A percentile compares a stretch with the other conserved stretches of the same genome.
Evolutionary conservation across 805 yeast species (phyloP).

Genomic region (Cyberlindnera xylosilytica): DNA sequence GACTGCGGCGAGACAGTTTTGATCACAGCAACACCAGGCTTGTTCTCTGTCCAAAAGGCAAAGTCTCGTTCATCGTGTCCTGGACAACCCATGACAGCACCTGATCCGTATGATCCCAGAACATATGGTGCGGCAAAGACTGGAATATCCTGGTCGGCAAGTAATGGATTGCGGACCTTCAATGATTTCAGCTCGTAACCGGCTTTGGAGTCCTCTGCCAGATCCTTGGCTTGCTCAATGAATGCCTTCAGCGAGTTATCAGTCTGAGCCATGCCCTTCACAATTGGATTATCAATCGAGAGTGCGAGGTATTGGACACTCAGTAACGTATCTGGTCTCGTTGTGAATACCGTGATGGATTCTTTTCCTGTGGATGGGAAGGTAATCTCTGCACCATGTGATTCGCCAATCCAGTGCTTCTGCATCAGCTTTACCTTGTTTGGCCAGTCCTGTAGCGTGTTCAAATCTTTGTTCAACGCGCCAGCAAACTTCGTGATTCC

Average conservation of each 20-base stretch:
- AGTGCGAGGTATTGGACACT: slow-evolving; percentile 83
- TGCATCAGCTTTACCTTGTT: slow-evolving; percentile 87
- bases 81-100: slow-evolving; percentile 98
- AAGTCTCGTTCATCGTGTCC: slow-evolving; percentile 86
- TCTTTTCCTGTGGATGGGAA: slow-evolving; percentile 38
- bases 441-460: slow-evolving; percentile 74
- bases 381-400: slow-evolving; percentile 69
- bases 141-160: slow-evolving; percentile 48
- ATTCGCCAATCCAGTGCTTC: slow-evolving; percentile 88
- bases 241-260: slow-evolving; percentile 46
- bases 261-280: slow-evolving; percentile 32
- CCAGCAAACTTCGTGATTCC: slow-evolving; percentile 82
- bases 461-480: slow-evolving; percentile 62
- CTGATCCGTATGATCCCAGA: slow-evolving; percentile 75
- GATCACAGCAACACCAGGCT: slow-evolving; percentile 34
- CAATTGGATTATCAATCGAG: slow-evolving; percentile 67
- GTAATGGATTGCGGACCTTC: slow-evolving; percentile 58
- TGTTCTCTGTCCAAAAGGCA: slow-evolving; percentile 72
- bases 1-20: slow-evolving; percentile 21
- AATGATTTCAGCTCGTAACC: slow-evolving; percentile 54
- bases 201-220: slow-evolving; percentile 47
- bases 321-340: slow-evolving; percentile 85
- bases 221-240: slow-evolving; percentile 34
- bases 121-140: slow-evolving; percentile 92
- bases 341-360: slow-evolving; percentile 63